Conservation (phyloP, 306 rosid species). For the Gynostemma pentaphyllum region DNA sequence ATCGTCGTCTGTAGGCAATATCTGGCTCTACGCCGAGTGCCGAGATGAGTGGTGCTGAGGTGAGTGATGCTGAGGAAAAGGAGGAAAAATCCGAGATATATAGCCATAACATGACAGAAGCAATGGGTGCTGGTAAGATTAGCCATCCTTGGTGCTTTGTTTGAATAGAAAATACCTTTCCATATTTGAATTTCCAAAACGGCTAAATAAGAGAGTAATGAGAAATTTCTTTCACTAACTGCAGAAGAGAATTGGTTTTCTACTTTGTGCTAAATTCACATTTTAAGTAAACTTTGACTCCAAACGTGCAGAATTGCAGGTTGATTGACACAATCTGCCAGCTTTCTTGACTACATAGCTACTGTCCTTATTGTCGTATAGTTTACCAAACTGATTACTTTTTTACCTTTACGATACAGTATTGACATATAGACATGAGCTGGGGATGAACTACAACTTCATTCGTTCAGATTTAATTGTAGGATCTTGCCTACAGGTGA, state of each 20-base stretch:
- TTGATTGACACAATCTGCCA: neutral
- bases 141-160: neutral
- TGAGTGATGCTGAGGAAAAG: constrained; percentile 25
- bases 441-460: constrained; percentile 84
- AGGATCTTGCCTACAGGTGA: constrained; percentile 95
- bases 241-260: neutral
- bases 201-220: neutral
- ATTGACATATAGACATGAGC: constrained; percentile 90
- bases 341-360: neutral
- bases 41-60: constrained; percentile 32
- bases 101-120: constrained; percentile 74
- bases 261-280: neutral
- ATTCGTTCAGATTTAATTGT: constrained; percentile 85
- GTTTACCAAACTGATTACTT: constrained; percentile 9
- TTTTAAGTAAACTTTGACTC: neutral
- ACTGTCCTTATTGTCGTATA: constrained; percentile 1
- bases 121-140: constrained; percentile 95
- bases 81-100: constrained; percentile 73
- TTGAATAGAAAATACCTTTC: neutral
- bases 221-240: neutral
- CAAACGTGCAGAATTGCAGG: neutral
- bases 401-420: constrained; percentile 38
- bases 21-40: constrained; percentile 61
- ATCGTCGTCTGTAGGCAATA: constrained; percentile 48
- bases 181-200: neutral